A percentile compares a stretch with the other conserved stretches of the same genome.
These are phyloP conservation scores for Lactifluus volemus DNA, from an alignment of 768 basidiomycete species.

Conservation along the genomic window DNA sequence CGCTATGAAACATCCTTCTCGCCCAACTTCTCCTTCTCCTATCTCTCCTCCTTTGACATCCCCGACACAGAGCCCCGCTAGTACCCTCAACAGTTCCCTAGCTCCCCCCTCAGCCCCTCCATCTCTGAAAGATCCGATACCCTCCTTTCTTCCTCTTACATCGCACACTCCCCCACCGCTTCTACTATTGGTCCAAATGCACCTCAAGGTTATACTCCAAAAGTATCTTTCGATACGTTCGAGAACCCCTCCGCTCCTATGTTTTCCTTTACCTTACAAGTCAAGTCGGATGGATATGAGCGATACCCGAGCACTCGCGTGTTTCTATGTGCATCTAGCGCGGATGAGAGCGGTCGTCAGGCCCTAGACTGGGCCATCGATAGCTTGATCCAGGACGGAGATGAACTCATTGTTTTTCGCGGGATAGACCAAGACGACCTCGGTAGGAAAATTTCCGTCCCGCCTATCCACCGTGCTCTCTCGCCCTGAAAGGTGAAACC, in stretches of 20 bases:
- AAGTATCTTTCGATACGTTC: constrained; percentile 84
- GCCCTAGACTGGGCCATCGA: constrained; percentile 93
- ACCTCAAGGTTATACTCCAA: constrained; percentile 38
- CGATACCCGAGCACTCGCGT: constrained; percentile 72
- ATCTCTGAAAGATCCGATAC: neutral
- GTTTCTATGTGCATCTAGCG: constrained; percentile 82
- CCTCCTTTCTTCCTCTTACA: constrained; percentile 2
- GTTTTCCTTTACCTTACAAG: constrained; percentile 83
- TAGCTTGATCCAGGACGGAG: constrained; percentile 75
- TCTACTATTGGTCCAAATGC: constrained; percentile 23
- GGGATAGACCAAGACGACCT: constrained; percentile 85
- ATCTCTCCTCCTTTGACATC: neutral
- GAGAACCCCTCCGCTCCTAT: constrained; percentile 73
- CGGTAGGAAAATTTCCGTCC: constrained; percentile 36
- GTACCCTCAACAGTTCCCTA: neutral
- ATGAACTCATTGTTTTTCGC: constrained; percentile 87
- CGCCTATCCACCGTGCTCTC: neutral
- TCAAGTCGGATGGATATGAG: constrained; percentile 74
- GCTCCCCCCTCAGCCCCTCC: neutral
- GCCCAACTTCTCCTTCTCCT: constrained; percentile 22
- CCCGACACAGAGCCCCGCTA: neutral
- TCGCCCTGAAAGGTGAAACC: neutral
- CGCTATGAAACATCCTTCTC: constrained; percentile 41
- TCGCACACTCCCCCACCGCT: constrained; percentile 8
- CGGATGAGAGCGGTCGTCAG: constrained; percentile 80